phyloP scores from a whole-genome alignment of 2,329 filamentous ascomycete genomes.

The Lecanoromycetidae sp. region DNA sequence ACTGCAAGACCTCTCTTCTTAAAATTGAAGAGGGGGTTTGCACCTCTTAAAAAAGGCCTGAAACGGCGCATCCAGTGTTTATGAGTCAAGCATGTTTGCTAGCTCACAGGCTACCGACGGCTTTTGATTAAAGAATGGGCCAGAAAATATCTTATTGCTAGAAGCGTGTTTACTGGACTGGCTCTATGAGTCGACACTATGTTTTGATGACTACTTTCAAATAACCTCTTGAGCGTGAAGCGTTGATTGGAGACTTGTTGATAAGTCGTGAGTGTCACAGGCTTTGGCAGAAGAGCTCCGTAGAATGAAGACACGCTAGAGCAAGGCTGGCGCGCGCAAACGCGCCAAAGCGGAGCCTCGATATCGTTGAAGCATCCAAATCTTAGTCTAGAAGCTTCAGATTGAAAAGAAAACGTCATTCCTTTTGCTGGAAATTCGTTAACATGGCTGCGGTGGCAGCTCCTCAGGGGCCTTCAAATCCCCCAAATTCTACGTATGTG shows the following conservation, averaged over 20 bases:
- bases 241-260: neutral
- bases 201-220: no score
- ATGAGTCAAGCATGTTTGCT: neutral
- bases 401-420: no score
- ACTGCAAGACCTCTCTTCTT: neutral
- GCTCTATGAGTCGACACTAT: no score
- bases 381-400: no score
- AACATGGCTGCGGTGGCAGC: constrained; percentile 10
- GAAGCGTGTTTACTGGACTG: no score
- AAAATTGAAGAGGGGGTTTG: neutral
- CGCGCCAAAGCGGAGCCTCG: neutral
- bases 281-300: neutral
- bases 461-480: constrained; percentile 9
- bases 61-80: neutral
- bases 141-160: no score
- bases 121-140: no score
- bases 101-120: no score
- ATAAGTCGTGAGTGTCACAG: neutral
- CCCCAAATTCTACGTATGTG: constrained; percentile 16
- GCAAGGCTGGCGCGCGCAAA: neutral
- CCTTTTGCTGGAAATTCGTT: no score
- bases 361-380: neutral
- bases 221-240: no score
- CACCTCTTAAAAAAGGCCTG: neutral
- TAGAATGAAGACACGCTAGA: neutral